A percentile compares a stretch with the other conserved stretches of the same genome.
Evolutionary conservation across 1,139 yeast species (phyloP).

Genomic region (Pichia sp.): DNA sequence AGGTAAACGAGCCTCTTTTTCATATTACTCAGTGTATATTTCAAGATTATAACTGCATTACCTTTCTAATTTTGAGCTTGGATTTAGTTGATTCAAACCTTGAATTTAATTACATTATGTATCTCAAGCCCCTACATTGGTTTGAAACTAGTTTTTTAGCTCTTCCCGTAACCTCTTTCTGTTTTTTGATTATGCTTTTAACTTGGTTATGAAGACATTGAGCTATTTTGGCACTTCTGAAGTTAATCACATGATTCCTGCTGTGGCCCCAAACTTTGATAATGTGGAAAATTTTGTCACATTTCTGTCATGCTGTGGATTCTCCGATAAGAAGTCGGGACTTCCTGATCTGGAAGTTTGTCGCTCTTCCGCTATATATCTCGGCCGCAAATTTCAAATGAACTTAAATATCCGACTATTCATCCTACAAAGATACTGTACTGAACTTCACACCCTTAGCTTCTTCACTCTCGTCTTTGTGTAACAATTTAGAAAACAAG

Average conservation of each 20-base stretch:
- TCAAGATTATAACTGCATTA: neutral
- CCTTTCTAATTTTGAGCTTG: neutral
- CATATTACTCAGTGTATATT: neutral
- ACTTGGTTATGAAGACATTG: too few species aligned
- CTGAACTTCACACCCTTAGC: neutral
- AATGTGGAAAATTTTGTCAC: neutral
- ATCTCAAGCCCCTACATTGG: too few species aligned
- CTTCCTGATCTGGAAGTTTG: neutral
- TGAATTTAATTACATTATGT: neutral
- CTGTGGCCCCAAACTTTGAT: too few species aligned
- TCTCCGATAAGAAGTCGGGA: neutral
- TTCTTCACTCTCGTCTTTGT: neutral
- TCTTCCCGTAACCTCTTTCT: too few species aligned
- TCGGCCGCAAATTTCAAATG: neutral
- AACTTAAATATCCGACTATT: neutral
- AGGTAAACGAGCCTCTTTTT: neutral
- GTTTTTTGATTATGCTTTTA: too few species aligned
- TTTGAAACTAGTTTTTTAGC: too few species aligned
- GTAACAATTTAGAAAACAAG: neutral
- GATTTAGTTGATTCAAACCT: neutral
- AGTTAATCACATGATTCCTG: too few species aligned
- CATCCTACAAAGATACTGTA: neutral
- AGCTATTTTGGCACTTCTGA: too few species aligned
- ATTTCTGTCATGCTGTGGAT: neutral
- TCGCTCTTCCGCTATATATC: neutral